Evolutionary conservation across 2,329 filamentous ascomycete species (phyloP).

Genomic region (Hypoxylon sp.): DNA sequence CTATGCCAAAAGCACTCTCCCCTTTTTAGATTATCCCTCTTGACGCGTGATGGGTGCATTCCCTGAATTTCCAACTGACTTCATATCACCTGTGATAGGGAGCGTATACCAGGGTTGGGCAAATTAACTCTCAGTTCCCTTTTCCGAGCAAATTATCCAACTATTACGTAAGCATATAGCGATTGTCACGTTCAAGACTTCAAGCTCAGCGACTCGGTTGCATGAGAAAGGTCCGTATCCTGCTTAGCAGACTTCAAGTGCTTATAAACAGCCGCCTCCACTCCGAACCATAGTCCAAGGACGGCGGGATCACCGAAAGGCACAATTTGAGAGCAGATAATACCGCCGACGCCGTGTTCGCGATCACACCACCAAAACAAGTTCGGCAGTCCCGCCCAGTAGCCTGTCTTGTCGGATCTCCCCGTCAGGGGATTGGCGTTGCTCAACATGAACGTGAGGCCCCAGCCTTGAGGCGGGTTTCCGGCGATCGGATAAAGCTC

Average conservation of each 20-base stretch:
- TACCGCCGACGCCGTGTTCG: constrained; percentile 70
- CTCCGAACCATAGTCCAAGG: constrained; percentile 57
- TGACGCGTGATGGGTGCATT: background rate
- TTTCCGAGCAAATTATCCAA: background rate
- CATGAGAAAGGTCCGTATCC: background rate
- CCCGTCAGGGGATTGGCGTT: constrained; percentile 63
- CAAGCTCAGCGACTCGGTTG: background rate
- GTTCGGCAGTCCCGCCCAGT: constrained; percentile 74
- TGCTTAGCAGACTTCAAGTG: constrained; percentile 17
- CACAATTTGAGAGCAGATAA: constrained; percentile 66
- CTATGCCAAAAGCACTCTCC: background rate
- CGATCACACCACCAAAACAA: constrained; percentile 75
- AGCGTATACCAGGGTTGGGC: background rate
- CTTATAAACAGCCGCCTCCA: constrained; percentile 59
- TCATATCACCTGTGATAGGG: background rate
- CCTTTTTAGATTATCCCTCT: background rate
- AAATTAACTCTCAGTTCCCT: background rate
- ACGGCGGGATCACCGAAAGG: constrained; percentile 64
- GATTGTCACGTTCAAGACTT: background rate
- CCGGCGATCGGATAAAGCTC: constrained; percentile 65
- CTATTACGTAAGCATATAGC: background rate
- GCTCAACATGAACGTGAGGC: constrained; percentile 70
- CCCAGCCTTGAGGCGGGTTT: constrained; percentile 74
- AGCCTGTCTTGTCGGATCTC: constrained; percentile 64
- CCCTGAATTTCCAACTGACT: background rate